A percentile compares a stretch with the other conserved stretches of the same genome.
These are phyloP conservation scores for Neurospora sublineolata DNA, from an alignment of 495 filamentous ascomycete genomes.

Conservation along the genomic window DNA sequence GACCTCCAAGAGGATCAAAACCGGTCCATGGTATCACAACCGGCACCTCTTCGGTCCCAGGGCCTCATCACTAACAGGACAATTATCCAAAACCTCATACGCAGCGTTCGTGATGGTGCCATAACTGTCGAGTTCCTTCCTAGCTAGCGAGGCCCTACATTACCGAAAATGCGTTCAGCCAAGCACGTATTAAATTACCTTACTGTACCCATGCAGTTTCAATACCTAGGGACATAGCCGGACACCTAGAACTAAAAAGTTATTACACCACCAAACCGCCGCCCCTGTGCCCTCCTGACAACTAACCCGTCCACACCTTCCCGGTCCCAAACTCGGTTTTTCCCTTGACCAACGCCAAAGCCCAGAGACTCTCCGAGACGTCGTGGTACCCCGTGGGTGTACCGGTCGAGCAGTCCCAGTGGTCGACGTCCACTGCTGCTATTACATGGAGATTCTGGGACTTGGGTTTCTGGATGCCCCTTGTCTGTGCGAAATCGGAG, in stretches of 20 bases:
- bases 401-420: conserved; percentile 6
- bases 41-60: background rate
- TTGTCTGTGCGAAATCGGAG: background rate
- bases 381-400: conserved; percentile 2
- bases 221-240: no score
- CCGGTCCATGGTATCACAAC: no score
- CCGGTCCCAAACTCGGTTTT: conserved; percentile 2
- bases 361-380: background rate
- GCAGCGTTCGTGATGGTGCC: background rate
- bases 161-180: no score
- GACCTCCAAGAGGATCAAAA: no score
- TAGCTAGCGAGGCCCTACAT: background rate
- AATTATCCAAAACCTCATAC: background rate
- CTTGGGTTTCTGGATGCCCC: background rate
- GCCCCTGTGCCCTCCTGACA: conserved; percentile 12
- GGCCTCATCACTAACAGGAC: background rate
- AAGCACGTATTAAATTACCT: no score
- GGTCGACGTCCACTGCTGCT: conserved; percentile 9
- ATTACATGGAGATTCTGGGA: background rate
- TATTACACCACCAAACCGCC: conserved; percentile 15
- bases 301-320: conserved; percentile 12
- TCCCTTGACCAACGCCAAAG: background rate
- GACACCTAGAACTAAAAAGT: no score
- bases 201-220: no score
- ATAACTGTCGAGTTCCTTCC: background rate